Evolutionary conservation across 2,329 filamentous ascomycete genomes (phyloP).

Genomic region (Bipolaris zeicola): DNA sequence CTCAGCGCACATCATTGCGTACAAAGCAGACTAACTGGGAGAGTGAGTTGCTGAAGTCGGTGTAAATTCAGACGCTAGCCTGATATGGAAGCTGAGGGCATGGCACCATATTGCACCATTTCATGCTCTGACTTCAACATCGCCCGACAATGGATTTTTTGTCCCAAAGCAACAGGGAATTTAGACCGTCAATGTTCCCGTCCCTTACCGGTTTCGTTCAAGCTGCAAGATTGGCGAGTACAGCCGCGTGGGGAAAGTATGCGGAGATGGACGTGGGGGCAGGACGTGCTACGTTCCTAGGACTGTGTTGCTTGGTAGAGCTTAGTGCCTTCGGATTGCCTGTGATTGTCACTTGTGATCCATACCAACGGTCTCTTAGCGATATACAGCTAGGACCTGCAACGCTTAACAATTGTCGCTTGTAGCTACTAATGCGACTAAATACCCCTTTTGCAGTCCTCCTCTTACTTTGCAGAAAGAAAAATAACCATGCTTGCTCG

Average conservation of each 20-base stretch:
- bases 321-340: neutral
- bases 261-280: neutral
- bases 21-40: neutral
- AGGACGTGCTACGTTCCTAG: neutral
- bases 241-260: neutral
- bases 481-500: neutral
- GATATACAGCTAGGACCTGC: neutral
- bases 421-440: neutral
- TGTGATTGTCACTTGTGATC: neutral
- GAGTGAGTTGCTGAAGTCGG: slow-evolving; percentile 18
- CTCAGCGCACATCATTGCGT: neutral
- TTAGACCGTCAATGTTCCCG: neutral
- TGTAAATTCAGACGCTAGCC: slow-evolving; percentile 19
- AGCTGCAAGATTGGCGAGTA: neutral
- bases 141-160: neutral
- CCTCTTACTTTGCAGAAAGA: neutral
- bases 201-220: neutral
- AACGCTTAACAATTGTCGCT: neutral
- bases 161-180: neutral
- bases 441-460: neutral
- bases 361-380: neutral
- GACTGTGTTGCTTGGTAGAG: neutral
- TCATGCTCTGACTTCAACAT: slow-evolving; percentile 15
- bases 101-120: slow-evolving; percentile 30
- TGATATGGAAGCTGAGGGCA: slow-evolving; percentile 18